Base-by-base conservation (phyloP, 805 yeast species). In the Wickerhamiella brachini region DNA sequence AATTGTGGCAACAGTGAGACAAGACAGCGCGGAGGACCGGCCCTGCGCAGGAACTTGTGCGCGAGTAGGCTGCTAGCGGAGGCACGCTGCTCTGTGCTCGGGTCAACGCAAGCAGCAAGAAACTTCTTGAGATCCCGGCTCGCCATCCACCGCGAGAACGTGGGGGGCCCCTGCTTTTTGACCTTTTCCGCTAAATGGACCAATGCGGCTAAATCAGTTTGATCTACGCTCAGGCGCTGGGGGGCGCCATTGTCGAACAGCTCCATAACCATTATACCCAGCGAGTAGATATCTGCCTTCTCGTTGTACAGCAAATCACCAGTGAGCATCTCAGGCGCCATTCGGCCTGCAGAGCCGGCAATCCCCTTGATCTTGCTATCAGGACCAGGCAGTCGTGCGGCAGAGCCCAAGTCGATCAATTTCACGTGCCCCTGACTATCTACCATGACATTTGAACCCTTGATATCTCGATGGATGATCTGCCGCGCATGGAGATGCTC, bases 381-480 rank as follows among this genome's bases (percentile, higher is more conserved):
- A 24, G 26, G 26, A 57, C 80, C 88, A 20, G 83, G 83, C 55
- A 83, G 75, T 62, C 83, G 83, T n/a, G 90, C 93, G 67, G 86
- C 85, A 59, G 83, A 85, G 0, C 82, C 90, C 66, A 93, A 93
- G 71, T 93, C 99, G 1, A 98, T 94, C 52, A 93, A 79, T 68
- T 93, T 94, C 50, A 93, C 94, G 51, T 83, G 80, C 12, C 95
- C 96, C 44, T 74, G 73, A 38, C 82, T 76, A 55, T 88, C 90
- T 48, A 93, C 69, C 50, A 93, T 70, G 46, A 93, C 95, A 66
- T 93, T 93, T 57, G 95, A 98, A 1, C 95, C 86, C 68, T 93
- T 93, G 63, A 93, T 95, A 66, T 93, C 99, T 57, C 99, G 76
- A 66, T 93, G 99, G 57, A 93, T 93, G 55, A 93, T 87, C 62